Evolutionary conservation across 495 filamentous ascomycete genomes (phyloP), one percentile per base, ranked within the genome.

Genomic region (Penicillium maclennaniae): DNA sequence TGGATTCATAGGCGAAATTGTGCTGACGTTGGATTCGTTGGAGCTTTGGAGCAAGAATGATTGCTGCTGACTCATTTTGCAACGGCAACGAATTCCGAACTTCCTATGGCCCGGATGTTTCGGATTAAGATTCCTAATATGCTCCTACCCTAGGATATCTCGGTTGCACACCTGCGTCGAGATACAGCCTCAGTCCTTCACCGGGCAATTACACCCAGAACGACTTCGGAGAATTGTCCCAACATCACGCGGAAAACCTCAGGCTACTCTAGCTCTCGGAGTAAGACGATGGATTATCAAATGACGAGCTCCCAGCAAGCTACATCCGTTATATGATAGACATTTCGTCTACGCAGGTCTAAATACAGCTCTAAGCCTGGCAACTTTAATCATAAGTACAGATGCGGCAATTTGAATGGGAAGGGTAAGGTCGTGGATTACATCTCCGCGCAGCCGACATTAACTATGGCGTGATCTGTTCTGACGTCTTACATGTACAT

Each of bases 291-390:
- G 39, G 28, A 34, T 49, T 38, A 20, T 4, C 59, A 68, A 28
- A 20, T 45, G 43, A 68, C 55, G 60, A 68, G 54, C 47, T 63
- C 39, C 51, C 46, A 38, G 61, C 58, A 51, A 65, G 7, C 54
- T 68, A 41, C 47, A 60, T 70, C 55, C 52, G 64, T 37, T 70
- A 72, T 53, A 62, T 53, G 19, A 72, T 71, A 43, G 65, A 71
- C 74, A 79, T 59, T 27, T 27, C 26, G 26, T 27, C 26, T 27
- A 27, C 26, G 26, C 26, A 27, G 26, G 26, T 27, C 26, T 27
- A 27, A 43, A 10, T 43, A 43, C 41, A 20, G 42, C 37, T 68
- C 67, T 48, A 76, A 79, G 64, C 67, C 40, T 74, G 71, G 1
- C 80, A 70, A 27, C 26, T 27, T 27, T 17, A 19, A 46, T 19